Evolutionary conservation across 176 grass and related monocot genomes (phyloP).

Genomic region (Bonia amplexicaulis): DNA sequence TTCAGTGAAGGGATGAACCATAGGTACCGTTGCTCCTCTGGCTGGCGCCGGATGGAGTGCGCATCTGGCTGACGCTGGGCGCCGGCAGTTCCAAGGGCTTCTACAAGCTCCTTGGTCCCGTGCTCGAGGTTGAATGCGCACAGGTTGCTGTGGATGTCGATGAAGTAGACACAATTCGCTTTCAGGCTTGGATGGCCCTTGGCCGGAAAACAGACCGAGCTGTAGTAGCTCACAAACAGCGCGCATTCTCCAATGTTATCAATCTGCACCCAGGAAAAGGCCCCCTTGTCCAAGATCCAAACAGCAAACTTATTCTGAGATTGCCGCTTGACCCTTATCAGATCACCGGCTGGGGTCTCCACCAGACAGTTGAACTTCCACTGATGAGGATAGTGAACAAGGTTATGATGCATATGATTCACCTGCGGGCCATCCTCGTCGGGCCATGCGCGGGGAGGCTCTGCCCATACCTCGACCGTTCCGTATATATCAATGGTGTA

Average conservation of each 20-base stretch:
- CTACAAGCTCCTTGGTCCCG: conserved; percentile 37
- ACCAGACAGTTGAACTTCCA: conserved; percentile 25
- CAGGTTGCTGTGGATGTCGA: conserved; percentile 33
- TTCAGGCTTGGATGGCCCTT: conserved; percentile 36
- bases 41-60: background rate
- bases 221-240: conserved; percentile 34
- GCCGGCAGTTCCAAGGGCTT: background rate
- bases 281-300: conserved; percentile 25
- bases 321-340: conserved; percentile 34
- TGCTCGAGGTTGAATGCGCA: conserved; percentile 40
- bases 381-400: background rate
- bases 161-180: conserved; percentile 47
- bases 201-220: conserved; percentile 24
- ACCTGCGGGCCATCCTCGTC: conserved; percentile 1
- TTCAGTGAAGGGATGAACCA: conserved; percentile 46
- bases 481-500: conserved; percentile 44
- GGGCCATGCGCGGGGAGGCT: conserved; percentile 40
- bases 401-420: background rate
- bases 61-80: background rate
- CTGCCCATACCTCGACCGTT: conserved; percentile 39
- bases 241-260: conserved; percentile 23
- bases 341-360: conserved; percentile 41
- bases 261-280: conserved; percentile 3
- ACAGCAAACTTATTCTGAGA: conserved; percentile 20
- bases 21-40: background rate